Evolutionary conservation across 306 rosid genomes (phyloP), one percentile per base, ranked within the genome.

Genomic region (Calophaca sinica): DNA sequence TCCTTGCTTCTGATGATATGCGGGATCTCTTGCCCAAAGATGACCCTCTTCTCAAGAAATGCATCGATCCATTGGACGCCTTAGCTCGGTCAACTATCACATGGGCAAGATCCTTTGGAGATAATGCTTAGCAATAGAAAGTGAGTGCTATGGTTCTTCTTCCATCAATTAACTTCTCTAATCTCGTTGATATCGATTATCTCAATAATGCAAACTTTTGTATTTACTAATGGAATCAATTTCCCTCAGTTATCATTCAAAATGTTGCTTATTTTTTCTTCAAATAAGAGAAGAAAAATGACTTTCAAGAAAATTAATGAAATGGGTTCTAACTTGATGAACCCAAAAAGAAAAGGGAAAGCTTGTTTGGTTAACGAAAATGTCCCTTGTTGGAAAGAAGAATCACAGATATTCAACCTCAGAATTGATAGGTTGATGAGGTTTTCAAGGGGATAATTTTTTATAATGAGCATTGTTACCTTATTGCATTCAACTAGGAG

Each of bases 1-100:
- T 92, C 69, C 86, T 92, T 69, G 97, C 93, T 61, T 88, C 87
- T 2, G 93, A 86, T 58, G 91, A 89, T 54, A 76, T 88, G 86
- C 75, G 54, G 15, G 84, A 79, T 74, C 80, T 92, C 73, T 86
- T 92, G 61, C 90, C 96, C 50, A 81, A 51, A 2, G 89, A 89
- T 13, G 88, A 84, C 49, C 88, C 85, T 73, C 85, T 84, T 64
- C 81, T 77, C 44, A 84, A 73, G 72, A 84, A 80, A 81, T 84
- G 88, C 50, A 70, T 77, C 51, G 68, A 84, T 58, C 88, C 88
- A 13, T 68, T 77, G 73, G 83, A 77, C 3, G 63, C 76, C 70
- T 70, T 77, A 20, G 76, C 81, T 7, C 51, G 65, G 35, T 39
- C 77, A 54, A 79, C 67, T 14, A 54, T 79, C 66, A 51, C 70